Evolutionary conservation across 192 early-diverging fungal genomes (phyloP).

Genomic region (Coemansia sp.): DNA sequence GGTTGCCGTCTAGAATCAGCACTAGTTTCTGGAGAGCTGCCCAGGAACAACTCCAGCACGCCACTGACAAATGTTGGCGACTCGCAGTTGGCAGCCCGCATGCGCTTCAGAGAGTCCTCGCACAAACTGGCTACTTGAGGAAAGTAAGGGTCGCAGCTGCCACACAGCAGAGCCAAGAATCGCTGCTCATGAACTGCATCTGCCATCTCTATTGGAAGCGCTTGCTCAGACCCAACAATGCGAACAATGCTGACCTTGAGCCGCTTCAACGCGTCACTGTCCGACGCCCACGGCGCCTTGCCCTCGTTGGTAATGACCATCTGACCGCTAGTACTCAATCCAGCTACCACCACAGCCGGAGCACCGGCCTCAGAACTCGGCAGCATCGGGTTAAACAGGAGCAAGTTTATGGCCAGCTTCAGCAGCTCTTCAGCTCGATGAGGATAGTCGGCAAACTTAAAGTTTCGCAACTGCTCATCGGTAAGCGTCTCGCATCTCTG

Average conservation of each 20-base stretch:
- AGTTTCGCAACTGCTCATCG: constrained; percentile 13
- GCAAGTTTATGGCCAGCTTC: constrained; percentile 11
- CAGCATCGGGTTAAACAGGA: constrained; percentile 11
- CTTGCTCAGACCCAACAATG: constrained; percentile 28
- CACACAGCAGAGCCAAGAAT: constrained; percentile 32
- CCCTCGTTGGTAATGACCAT: constrained; percentile 62
- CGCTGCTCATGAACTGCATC: constrained; percentile 54
- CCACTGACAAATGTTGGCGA: constrained; percentile 53
- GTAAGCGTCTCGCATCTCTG: constrained; percentile 10
- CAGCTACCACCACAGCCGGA: constrained; percentile 6
- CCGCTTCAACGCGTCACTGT: constrained; percentile 27
- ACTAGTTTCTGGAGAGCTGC: constrained; percentile 26
- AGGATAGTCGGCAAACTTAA: not conserved
- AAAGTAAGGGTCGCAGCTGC: constrained; percentile 66
- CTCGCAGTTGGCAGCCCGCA: constrained; percentile 70
- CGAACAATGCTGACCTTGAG: constrained; percentile 23
- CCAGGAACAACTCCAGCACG: constrained; percentile 64
- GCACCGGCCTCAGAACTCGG: not conserved
- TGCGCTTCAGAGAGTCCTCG: constrained; percentile 76
- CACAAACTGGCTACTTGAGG: constrained; percentile 61
- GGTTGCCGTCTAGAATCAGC: constrained; percentile 12
- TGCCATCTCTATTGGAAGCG: constrained; percentile 47
- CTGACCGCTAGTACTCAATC: constrained; percentile 15
- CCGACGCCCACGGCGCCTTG: constrained; percentile 68
- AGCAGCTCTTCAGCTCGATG: constrained; percentile 14